Conservation (phyloP, 2,329 filamentous ascomycete species). For the Nemania serpens region DNA sequence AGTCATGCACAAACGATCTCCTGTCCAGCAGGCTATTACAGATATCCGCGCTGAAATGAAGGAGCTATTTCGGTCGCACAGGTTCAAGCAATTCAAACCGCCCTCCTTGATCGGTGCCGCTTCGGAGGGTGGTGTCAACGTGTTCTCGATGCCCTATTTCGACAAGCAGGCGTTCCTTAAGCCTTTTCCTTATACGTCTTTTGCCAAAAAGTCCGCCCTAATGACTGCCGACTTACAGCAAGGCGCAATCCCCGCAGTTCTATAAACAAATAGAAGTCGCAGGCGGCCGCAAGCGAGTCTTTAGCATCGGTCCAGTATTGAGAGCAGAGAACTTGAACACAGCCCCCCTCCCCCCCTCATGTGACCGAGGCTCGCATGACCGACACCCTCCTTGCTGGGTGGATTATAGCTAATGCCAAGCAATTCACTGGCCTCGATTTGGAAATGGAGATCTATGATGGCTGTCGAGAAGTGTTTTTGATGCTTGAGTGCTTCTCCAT, state of each 20-base stretch:
- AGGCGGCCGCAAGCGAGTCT: conserved; percentile 76
- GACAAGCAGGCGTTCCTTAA: conserved; percentile 78
- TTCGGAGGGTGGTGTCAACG: conserved; percentile 89
- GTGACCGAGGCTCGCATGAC: conserved; percentile 68
- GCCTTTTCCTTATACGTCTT: conserved; percentile 49
- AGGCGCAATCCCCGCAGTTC: conserved; percentile 78
- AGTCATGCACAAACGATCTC: conserved; percentile 88
- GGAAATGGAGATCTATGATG: conserved; percentile 83
- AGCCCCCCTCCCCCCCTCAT: conserved; percentile 75
- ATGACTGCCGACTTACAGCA: neutral
- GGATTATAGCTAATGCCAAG: neutral
- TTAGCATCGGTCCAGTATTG: conserved; percentile 80
- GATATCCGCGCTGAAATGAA: conserved; percentile 14
- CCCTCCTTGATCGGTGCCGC: conserved; percentile 88
- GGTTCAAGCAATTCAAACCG: conserved; percentile 83
- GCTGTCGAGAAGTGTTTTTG: neutral
- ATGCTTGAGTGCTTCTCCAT: conserved; percentile 49
- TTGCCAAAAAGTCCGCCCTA: neutral
- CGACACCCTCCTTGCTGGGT: neutral
- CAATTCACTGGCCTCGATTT: conserved; percentile 85
- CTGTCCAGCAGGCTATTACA: conserved; percentile 82
- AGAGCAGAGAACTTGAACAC: conserved; percentile 87
- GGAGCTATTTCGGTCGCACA: conserved; percentile 1
- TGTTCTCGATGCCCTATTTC: conserved; percentile 91
- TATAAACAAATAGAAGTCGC: conserved; percentile 90